Base-by-base conservation (phyloP, 306 rosid genomes). In the Cotoneaster glaucophyllus region DNA sequence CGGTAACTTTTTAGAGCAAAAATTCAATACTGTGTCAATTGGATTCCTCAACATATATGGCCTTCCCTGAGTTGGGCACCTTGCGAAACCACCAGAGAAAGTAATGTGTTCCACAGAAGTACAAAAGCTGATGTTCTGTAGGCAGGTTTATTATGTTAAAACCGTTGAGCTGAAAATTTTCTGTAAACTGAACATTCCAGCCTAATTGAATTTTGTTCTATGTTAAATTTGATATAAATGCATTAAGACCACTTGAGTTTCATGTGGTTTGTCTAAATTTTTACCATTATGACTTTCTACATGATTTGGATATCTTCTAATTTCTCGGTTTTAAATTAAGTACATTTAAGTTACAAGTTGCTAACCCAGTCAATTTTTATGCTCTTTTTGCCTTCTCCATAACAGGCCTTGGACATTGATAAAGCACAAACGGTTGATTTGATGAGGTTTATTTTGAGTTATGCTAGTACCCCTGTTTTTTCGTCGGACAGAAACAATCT, bases 371-470 rank as follows among this genome's bases (percentile, higher is more conserved):
- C 19, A 1, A 0, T 15, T n/a, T 28, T 50, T 9, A 31, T 71
- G 43, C 24, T 73, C 19, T 19, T 37, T 44, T 50, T 74, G 58
- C 43, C 14, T 74, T 44, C 37, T 48, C 1, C 52, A 65, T 62
- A 31, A 69, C 67, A 92, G 99, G 90, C 77, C 54, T 69, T 79
- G 77, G 96, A 88, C 45, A 70, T 85, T 77, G 85, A 88, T 82
- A 84, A 79, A 83, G 91, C 96, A 57, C 83, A 78, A 76, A 88
- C 80, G n/a, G 89, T 86, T 85, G 99, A 95, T 89, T 82, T 95
- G 83, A 92, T 95, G 96, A 95, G 85, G 82, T 90, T 75, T 85
- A 64, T 95, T 82, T 84, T 92, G 83, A 89, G 97, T 84, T 90
- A 87, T 81, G 91, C 90, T 22, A 89, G 93, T 85, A 85, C 72